Evolutionary conservation across 441 rosid genomes (phyloP).

Genomic region (Corymbia citriodora): DNA sequence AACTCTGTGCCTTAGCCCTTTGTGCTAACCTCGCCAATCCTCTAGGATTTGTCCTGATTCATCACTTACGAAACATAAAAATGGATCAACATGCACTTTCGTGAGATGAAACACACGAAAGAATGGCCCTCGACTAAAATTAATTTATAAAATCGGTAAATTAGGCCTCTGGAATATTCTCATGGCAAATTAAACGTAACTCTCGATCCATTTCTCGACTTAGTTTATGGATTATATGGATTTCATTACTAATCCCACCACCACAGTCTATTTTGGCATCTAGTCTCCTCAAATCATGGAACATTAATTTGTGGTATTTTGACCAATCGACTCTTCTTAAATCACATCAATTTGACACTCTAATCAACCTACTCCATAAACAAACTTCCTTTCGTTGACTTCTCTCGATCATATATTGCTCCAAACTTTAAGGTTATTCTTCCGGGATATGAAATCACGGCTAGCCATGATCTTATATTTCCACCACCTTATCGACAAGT

Average conservation of each 20-base stretch:
- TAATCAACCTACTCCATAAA: neutral
- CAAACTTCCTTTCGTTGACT: neutral
- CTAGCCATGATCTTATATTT: neutral
- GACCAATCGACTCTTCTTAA: neutral
- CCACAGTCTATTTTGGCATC: neutral
- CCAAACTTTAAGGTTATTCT: neutral
- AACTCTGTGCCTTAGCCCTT: neutral
- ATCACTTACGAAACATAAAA: neutral
- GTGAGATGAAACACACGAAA: neutral
- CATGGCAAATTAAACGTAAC: neutral
- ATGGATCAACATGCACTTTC: neutral
- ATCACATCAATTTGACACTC: neutral
- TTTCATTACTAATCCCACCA: accelerated
- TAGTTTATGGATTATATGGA: neutral
- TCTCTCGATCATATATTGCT: neutral
- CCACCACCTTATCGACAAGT: neutral
- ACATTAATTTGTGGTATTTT: neutral
- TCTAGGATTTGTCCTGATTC: neutral
- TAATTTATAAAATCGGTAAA: neutral
- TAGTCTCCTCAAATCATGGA: neutral
- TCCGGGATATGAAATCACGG: neutral
- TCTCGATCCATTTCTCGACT: neutral
- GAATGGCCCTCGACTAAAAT: neutral
- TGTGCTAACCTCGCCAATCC: neutral
- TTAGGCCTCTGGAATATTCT: neutral